A percentile compares a stretch with the other conserved stretches of the same genome.
phyloP scores from a whole-genome alignment of 352 stramenopile genomes.

The Pythium myriotylum region DNA sequence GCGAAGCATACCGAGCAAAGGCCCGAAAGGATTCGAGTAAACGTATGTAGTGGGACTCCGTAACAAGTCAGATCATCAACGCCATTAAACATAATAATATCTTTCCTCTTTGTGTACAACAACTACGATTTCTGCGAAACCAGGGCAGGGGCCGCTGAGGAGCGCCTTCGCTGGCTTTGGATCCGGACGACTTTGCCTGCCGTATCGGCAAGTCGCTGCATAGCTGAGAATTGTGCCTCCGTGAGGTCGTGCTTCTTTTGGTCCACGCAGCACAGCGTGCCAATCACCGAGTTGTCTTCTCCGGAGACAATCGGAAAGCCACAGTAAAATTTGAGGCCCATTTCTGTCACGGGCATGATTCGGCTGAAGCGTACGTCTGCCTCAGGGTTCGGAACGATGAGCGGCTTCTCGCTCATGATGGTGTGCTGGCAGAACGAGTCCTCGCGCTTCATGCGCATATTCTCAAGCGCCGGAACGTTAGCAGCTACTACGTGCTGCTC shows the following conservation, averaged over 20 bases:
- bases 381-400: conserved; percentile 61
- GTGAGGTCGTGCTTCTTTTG: conserved; percentile 27
- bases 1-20: background rate
- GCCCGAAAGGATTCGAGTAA: background rate
- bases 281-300: conserved; percentile 40
- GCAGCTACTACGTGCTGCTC: conserved; percentile 51
- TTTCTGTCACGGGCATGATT: conserved; percentile 26
- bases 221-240: conserved; percentile 26
- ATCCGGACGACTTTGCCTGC: conserved; percentile 52
- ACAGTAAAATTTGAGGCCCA: conserved; percentile 69
- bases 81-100: too few species aligned
- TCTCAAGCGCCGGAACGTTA: conserved; percentile 38
- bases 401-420: conserved; percentile 59
- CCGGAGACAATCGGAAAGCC: conserved; percentile 56
- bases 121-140: background rate
- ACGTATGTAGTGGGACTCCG: too few species aligned
- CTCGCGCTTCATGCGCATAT: conserved; percentile 44
- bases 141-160: background rate
- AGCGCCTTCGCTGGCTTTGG: conserved; percentile 17
- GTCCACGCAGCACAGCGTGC: conserved; percentile 52
- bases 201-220: conserved; percentile 38
- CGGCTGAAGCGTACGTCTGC: conserved; percentile 69
- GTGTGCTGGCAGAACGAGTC: conserved; percentile 67
- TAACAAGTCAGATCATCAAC: too few species aligned
- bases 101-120: background rate